Evolutionary conservation across 768 basidiomycete species (phyloP).

Genomic region (Bullera alba): DNA sequence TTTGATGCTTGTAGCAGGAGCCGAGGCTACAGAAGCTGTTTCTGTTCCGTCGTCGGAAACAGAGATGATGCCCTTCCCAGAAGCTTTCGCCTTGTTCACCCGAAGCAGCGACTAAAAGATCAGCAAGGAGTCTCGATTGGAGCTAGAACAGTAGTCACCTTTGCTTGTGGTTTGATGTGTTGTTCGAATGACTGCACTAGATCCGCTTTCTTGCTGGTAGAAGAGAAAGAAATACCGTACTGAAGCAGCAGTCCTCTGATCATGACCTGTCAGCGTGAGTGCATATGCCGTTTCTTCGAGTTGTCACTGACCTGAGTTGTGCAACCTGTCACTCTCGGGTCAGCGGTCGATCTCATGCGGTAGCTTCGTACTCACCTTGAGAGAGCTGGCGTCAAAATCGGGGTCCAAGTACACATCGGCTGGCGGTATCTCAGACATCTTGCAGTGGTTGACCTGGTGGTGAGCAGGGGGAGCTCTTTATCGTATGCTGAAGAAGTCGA

Average conservation of each 20-base stretch:
- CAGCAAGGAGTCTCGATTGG: not conserved
- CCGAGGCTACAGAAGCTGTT: not conserved
- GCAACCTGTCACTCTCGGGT: conserved; percentile 25
- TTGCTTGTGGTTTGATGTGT: conserved; percentile 27
- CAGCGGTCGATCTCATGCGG: not conserved
- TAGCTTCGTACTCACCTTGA: conserved; percentile 24
- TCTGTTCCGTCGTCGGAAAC: conserved; percentile 19
- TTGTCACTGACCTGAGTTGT: conserved; percentile 33
- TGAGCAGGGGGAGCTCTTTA: too few relatives aligned
- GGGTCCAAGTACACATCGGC: conserved; percentile 29
- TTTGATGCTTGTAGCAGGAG: conserved; percentile 11
- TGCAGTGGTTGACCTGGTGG: too few relatives aligned
- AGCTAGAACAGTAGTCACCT: conserved; percentile 8
- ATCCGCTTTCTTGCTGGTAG: conserved; percentile 39
- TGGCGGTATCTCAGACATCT: conserved; percentile 10
- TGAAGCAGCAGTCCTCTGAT: conserved; percentile 34
- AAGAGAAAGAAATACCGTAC: conserved; percentile 20
- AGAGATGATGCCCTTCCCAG: conserved; percentile 21
- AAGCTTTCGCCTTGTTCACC: conserved; percentile 5
- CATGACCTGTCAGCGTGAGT: not conserved
- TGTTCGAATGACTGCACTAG: conserved; percentile 32
- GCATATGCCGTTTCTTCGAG: too few relatives aligned
- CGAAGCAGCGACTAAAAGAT: conserved; percentile 7
- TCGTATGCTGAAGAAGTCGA: too few relatives aligned
- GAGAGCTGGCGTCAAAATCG: conserved; percentile 30